Base-by-base conservation (phyloP, 805 yeast genomes). In the Metschnikowia lunata region DNA sequence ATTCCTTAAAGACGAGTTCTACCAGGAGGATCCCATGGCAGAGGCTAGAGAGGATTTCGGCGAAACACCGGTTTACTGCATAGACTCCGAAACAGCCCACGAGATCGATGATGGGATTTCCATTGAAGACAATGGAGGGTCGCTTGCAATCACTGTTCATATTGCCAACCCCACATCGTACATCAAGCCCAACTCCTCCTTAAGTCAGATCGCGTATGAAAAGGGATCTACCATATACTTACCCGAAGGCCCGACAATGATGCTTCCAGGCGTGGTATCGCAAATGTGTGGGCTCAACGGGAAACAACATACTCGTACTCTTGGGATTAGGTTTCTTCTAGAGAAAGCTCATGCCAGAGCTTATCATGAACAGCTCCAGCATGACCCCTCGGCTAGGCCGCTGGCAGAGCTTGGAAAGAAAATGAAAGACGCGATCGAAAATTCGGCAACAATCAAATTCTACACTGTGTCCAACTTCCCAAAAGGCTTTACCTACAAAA, bases 21-120 rank as follows among this genome's bases (percentile, higher is more conserved):
- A 57, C 43, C 43, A 37, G 1, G 30, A 44, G 2, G 76, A 71
- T 46, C 72, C 73, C 0, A 43, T 63, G 39, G 43, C 45, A 2
- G 18, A 27, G 2, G 47, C 59, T 2, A 64, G 84, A 52, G 51
- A 51, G n/a, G 71, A 71, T 26, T 76, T 72, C 50, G 63, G 63
- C 0, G 64, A 72, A 36, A 56, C 75, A 10, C 74, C 78, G 0
- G 81, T 89, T 1, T 91, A 80, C 60, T 89, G 97, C 63, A 88
- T 91, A 46, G 99, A 93, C 64, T 74, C 83, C 3, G 78, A 70
- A 4, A 74, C 73, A 34, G 96, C 98, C 0, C 83, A 84, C 52
- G 98, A 93, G 62, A 85, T 93, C 47, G 99, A 91, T 62, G 99
- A 91, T 63, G 99, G 97, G 37, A 72, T 91, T 26, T 79, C 96